Evolutionary conservation across 2,329 filamentous ascomycete species (phyloP), one percentile per base, ranked within the genome.

Genomic region (Furcasterigmium furcatum): DNA sequence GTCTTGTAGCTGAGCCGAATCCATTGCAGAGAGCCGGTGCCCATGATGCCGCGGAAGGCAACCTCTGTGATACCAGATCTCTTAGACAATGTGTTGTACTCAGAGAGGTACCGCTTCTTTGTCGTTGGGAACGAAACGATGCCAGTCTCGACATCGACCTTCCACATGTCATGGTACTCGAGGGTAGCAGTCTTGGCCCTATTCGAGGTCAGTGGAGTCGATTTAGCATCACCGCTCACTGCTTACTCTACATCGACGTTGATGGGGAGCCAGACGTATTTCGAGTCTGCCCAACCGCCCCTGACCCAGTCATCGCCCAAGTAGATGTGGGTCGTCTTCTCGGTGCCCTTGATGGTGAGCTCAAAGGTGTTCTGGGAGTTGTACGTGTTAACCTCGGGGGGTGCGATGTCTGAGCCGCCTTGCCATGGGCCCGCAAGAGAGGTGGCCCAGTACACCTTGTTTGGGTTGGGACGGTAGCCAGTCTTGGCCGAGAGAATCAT

Each of bases 241-340:
- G 51, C 57, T 43, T 53, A 59, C 60, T 48, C 55, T 10, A 58
- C 45, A 43, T 66, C 58, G 34, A 66, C 63, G 2, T 43, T 56
- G 57, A 69, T 61, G 1, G 67, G 67, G 9, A 66, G 41, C 67
- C 66, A 70, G 14, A 69, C 59, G 38, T 69, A 68, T 48, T 66
- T 69, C 2, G 60, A 64, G 43, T 46, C 52, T 1, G 57, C 56
- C 3, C 60, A 58, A 30, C 64, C 64, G 24, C 56, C 63, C 2
- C 57, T 59, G 44, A 66, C 64, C 64, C 63, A 66, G 4, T 58
- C 55, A 46, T 67, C 64, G 24, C 64, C 64, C 62, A 67, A 64
- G 46, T 62, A 67, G 35, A 67, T 54, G 40, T 65, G 58, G 0
- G 64, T 65, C 4, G 62, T 66, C 41, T 54, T 47, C 45, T 60